Percentiles rank a stretch among this genome's conserved stretches.
Conservation (phyloP, 2,329 filamentous ascomycete species). For the Trichoderma polysporum region DNA sequence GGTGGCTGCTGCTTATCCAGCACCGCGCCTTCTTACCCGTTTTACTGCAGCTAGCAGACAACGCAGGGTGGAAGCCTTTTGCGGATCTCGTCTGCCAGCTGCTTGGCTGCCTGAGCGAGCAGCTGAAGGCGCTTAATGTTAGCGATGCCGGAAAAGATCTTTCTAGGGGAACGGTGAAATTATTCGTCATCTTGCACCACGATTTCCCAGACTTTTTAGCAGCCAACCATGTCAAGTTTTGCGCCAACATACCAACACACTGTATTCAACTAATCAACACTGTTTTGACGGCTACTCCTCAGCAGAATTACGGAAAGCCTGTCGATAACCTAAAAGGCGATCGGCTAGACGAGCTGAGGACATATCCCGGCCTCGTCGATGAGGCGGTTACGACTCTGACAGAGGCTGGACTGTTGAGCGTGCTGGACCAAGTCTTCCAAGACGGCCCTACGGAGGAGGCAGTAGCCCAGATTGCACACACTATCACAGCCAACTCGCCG, state of each 20-base stretch:
- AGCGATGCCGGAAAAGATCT: conserved; percentile 73
- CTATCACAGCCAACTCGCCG: conserved; percentile 60
- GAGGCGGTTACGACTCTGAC: conserved; percentile 59
- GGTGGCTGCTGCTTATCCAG: conserved; percentile 78
- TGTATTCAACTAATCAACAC: conserved; percentile 87
- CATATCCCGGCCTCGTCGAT: conserved; percentile 63
- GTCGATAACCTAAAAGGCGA: conserved; percentile 75
- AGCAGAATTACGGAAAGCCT: conserved; percentile 62
- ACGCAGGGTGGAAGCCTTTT: conserved; percentile 73
- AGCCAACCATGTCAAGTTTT: conserved; percentile 80
- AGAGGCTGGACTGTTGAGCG: conserved; percentile 55
- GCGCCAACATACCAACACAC: conserved; percentile 76
- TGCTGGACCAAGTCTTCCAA: conserved; percentile 60
- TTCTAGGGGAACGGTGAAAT: conserved; percentile 79
- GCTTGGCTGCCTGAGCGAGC: conserved; percentile 72
- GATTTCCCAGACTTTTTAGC: conserved; percentile 93
- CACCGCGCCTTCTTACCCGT: conserved; percentile 83
- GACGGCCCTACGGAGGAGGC: conserved; percentile 68
- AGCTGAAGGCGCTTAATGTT: conserved; percentile 72
- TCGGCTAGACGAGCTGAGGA: conserved; percentile 69
- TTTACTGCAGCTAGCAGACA: conserved; percentile 67
- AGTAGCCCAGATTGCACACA: conserved; percentile 73
- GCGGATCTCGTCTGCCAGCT: conserved; percentile 71
- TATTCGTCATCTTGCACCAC: conserved; percentile 83
- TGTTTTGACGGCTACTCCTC: conserved; percentile 79